Evolutionary conservation across 139 green algal species (phyloP).

Genomic region (Chlamydomonas sp.): DNA sequence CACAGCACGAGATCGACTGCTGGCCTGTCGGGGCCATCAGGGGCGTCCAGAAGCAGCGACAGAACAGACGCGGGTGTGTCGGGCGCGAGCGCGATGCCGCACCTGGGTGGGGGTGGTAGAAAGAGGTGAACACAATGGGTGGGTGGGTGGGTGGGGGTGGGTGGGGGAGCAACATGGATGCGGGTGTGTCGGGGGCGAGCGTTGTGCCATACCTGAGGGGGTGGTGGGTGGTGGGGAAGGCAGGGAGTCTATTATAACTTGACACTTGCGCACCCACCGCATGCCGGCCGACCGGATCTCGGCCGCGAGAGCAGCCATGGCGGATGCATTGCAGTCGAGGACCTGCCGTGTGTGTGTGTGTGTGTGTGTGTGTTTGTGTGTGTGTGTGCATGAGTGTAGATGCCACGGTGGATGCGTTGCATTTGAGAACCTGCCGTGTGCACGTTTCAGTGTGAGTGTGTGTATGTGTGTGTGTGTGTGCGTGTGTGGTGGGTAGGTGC

Average conservation of each 20-base stretch:
- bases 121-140: no score
- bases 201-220: conserved; percentile 46
- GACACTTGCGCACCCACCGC: not conserved
- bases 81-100: conserved; percentile 67
- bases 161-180: conserved; percentile 30
- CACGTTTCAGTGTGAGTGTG: no score
- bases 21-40: not conserved
- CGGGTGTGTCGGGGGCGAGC: conserved; percentile 61
- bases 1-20: conserved; percentile 71
- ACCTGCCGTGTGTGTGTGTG: no score
- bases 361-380: no score
- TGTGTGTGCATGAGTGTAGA: no score
- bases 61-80: conserved; percentile 51
- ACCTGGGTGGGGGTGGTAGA: conserved; percentile 11
- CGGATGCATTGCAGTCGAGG: not conserved
- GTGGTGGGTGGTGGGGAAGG: conserved; percentile 44
- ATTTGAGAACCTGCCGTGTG: no score
- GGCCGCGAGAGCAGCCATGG: conserved; percentile 7
- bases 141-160: no score
- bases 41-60: conserved; percentile 32
- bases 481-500: no score
- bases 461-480: no score
- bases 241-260: not conserved
- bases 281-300: conserved; percentile 6
- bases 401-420: no score